Evolutionary conservation across 306 rosid genomes (phyloP).

Genomic region (Corylus americana): DNA sequence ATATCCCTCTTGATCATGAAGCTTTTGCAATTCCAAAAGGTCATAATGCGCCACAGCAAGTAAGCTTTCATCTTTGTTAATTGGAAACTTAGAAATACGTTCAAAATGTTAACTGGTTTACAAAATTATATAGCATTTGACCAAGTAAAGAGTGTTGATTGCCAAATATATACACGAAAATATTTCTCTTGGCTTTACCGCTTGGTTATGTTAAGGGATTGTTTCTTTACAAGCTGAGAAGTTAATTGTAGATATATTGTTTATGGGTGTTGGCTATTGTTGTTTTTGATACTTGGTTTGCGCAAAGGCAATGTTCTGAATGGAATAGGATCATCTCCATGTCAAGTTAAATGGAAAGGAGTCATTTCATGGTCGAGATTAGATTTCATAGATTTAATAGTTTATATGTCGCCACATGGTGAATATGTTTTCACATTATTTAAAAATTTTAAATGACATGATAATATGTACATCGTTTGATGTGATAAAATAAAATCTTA

Average conservation of each 20-base stretch:
- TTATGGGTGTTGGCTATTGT: not conserved
- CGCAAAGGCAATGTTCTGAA: not conserved
- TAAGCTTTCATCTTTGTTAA: constrained; percentile 21
- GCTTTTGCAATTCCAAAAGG: constrained; percentile 70
- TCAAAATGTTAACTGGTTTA: not conserved
- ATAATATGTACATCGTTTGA: no score
- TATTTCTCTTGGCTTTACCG: not conserved
- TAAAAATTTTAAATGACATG: no score
- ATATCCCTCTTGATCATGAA: constrained; percentile 70
- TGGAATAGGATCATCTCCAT: no score
- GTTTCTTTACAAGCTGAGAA: not conserved
- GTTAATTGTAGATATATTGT: not conserved
- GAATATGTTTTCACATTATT: no score
- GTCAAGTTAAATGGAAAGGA: no score
- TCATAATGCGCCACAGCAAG: constrained; percentile 92
- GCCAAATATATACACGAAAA: not conserved
- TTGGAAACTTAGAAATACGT: not conserved
- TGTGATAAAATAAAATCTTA: no score
- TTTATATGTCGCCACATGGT: no score
- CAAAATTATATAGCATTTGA: not conserved
- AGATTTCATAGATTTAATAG: no score
- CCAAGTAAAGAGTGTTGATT: not conserved
- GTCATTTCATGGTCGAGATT: no score
- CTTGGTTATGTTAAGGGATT: not conserved
- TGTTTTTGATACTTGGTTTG: not conserved